phyloP scores from a whole-genome alignment of 345 rosid species.

The Clarkia xantiana region DNA sequence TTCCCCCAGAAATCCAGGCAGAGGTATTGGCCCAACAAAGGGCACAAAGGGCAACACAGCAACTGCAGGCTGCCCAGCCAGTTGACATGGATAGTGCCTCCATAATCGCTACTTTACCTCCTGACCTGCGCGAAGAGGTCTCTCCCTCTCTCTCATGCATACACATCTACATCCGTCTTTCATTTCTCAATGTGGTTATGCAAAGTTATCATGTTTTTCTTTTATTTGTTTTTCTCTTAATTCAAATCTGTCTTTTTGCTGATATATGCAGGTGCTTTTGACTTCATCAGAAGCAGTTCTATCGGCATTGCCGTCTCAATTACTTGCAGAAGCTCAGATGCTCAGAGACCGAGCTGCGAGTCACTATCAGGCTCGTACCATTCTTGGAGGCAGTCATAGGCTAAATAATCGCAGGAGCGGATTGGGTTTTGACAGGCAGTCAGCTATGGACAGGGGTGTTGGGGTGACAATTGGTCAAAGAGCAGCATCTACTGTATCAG shows the following conservation, averaged over 20 bases:
- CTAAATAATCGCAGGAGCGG: conserved; percentile 67
- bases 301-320: conserved; percentile 81
- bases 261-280: conserved; percentile 58
- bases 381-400: conserved; percentile 74
- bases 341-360: conserved; percentile 95
- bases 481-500: conserved; percentile 42
- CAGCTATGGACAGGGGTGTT: conserved; percentile 88
- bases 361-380: conserved; percentile 89
- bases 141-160: no score
- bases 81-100: conserved; percentile 99
- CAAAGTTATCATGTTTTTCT: conserved; percentile 1
- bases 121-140: conserved; percentile 97
- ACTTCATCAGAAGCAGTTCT: conserved; percentile 92
- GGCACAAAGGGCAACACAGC: conserved; percentile 79
- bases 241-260: conserved; percentile 3
- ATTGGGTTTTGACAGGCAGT: conserved; percentile 76
- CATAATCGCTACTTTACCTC: conserved; percentile 92
- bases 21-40: conserved; percentile 98
- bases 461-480: conserved; percentile 77
- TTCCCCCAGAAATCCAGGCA: conserved; percentile 97
- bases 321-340: conserved; percentile 96
- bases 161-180: conserved; percentile 6
- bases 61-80: conserved; percentile 49
- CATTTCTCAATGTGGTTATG: conserved; percentile 8
- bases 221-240: conserved; percentile 1